phyloP scores from a whole-genome alignment of 257 asterid species.

The Solanum chiquidenum region DNA sequence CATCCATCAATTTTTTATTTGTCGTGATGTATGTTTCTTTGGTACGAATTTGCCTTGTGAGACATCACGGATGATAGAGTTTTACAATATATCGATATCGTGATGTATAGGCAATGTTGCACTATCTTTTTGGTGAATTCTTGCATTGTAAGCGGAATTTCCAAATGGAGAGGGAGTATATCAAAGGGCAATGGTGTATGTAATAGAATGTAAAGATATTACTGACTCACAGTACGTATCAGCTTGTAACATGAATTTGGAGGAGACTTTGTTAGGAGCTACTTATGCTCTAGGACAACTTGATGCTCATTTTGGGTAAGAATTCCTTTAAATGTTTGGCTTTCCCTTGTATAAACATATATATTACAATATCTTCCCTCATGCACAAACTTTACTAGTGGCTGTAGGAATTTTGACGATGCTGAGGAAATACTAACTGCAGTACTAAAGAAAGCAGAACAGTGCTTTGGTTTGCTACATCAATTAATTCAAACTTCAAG shows the following conservation, averaged over 20 bases:
- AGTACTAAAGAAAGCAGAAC: constrained; percentile 58
- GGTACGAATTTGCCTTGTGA: too few relatives aligned
- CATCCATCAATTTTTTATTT: too few relatives aligned
- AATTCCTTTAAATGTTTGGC: neutral
- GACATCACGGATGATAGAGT: too few relatives aligned
- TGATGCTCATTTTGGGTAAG: constrained; percentile 79
- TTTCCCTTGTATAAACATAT: neutral
- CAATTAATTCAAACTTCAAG: neutral
- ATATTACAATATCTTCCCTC: neutral
- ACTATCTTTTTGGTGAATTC: constrained; percentile 66
- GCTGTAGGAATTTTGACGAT: constrained; percentile 50
- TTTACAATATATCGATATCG: too few relatives aligned
- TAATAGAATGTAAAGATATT: constrained; percentile 30
- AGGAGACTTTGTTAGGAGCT: constrained; percentile 63
- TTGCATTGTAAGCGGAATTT: constrained; percentile 58
- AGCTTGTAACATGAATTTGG: constrained; percentile 81
- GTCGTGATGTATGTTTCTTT: too few relatives aligned
- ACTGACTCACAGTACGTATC: constrained; percentile 36
- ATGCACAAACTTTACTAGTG: neutral
- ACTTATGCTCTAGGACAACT: constrained; percentile 88
- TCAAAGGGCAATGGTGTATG: constrained; percentile 40
- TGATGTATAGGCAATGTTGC: too few relatives aligned
- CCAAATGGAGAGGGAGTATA: constrained; percentile 57
- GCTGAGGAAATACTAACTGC: constrained; percentile 75
- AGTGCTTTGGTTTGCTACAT: constrained; percentile 45